phyloP scores from a whole-genome alignment of 1,139 yeast genomes.

The Sugiyamaella neomexicana region DNA sequence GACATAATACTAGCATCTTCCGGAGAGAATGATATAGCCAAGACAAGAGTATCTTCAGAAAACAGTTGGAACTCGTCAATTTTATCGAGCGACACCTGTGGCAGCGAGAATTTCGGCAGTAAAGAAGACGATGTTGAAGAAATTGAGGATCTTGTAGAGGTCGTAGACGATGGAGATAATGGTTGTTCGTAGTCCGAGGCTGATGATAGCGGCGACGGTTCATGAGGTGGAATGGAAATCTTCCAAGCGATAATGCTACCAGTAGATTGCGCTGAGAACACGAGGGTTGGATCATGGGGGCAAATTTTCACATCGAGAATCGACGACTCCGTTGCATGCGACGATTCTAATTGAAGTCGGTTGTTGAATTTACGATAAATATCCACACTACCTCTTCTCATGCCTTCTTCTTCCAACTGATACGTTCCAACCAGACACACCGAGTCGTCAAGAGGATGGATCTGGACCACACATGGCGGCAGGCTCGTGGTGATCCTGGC shows the following conservation, averaged over 20 bases:
- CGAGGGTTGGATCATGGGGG: slow-evolving; percentile 50
- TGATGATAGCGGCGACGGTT: neutral
- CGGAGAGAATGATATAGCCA: slow-evolving; percentile 58
- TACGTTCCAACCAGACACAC: slow-evolving; percentile 74
- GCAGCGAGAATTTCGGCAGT: neutral
- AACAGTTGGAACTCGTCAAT: slow-evolving; percentile 39
- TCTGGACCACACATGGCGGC: slow-evolving; percentile 82
- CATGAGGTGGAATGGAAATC: slow-evolving; percentile 4
- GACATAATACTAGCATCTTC: slow-evolving; percentile 29
- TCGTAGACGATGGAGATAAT: neutral
- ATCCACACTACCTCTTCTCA: slow-evolving; percentile 74
- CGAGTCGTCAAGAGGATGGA: slow-evolving; percentile 53
- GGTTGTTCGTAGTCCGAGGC: neutral
- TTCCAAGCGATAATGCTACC: slow-evolving; percentile 73
- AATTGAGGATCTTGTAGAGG: no score
- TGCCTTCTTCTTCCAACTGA: slow-evolving; percentile 55
- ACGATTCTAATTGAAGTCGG: slow-evolving; percentile 22
- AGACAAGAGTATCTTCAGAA: slow-evolving; percentile 54
- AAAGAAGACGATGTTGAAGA: neutral
- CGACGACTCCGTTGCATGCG: slow-evolving; percentile 53
- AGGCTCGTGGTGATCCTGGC: slow-evolving; percentile 43
- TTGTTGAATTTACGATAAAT: slow-evolving; percentile 45
- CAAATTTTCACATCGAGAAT: slow-evolving; percentile 71
- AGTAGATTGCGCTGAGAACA: slow-evolving; percentile 76
- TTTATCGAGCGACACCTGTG: slow-evolving; percentile 8